Base-by-base conservation (phyloP, 768 basidiomycete genomes). In the Udeniomyces megalosporus region DNA sequence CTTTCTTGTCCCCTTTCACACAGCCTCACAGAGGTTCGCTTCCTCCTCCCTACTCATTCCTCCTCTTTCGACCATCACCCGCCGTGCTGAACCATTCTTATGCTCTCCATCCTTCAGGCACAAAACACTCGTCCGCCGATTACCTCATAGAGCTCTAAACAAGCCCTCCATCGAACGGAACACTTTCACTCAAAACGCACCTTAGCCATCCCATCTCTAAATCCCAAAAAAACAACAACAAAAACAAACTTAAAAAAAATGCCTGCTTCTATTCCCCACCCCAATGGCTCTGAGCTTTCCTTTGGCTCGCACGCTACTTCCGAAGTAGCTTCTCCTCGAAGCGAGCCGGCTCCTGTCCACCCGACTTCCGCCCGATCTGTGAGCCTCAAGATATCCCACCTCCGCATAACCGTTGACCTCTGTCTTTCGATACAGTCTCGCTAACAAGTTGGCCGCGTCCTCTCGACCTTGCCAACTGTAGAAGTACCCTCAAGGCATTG, bases 381-480 rank as follows among this genome's bases (percentile, higher is more conserved):
- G 47, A 10, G 12, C n/a, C 47, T n/a, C 47, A 7, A 7, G n/a
- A n/a, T n/a, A n/a, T n/a, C n/a, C n/a, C n/a, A n/a, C n/a, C n/a
- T n/a, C n/a, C n/a, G n/a, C n/a, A n/a, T n/a, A n/a, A n/a, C n/a
- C n/a, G n/a, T n/a, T n/a, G n/a, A n/a, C n/a, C n/a, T n/a, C n/a
- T n/a, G n/a, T n/a, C n/a, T n/a, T n/a, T n/a, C n/a, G n/a, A n/a
- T n/a, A n/a, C n/a, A n/a, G n/a, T n/a, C n/a, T n/a, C n/a, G n/a
- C n/a, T n/a, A n/a, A n/a, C n/a, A n/a, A 31, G 55, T 45, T 29
- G 24, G 24, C 28, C 38, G n/a, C 24, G 49, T 90, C 71, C 89
- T 93, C 72, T 89, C 90, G 62, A 92, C 89, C 61, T 82, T 89
- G 45, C 84, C 77, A 57, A 85, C 88, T n/a, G 70, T 84, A 86